Evolutionary conservation across 2,329 filamentous ascomycete species (phyloP).

Genomic region (Exutisphaerella laricina): DNA sequence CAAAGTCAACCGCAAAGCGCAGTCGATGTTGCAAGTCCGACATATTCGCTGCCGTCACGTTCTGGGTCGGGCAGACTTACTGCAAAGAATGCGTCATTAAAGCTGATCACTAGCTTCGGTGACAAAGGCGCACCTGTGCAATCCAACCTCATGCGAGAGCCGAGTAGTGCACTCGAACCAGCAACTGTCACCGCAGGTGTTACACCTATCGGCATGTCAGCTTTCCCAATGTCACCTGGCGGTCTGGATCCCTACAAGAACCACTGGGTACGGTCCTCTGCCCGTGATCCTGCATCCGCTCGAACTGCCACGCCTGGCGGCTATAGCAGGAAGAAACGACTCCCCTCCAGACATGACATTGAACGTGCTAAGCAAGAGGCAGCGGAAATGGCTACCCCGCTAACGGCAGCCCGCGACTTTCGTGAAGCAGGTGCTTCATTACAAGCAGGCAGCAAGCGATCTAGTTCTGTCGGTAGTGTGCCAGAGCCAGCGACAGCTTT

Average conservation of each 20-base stretch:
- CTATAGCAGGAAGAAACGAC: constrained; percentile 54
- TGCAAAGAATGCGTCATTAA: constrained; percentile 76
- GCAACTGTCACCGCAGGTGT: constrained; percentile 58
- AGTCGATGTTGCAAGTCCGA: constrained; percentile 58
- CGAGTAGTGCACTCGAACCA: constrained; percentile 10
- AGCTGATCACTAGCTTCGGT: constrained; percentile 86
- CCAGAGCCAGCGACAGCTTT: constrained; percentile 28
- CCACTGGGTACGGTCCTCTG: constrained; percentile 26
- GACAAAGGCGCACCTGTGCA: constrained; percentile 55
- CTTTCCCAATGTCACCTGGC: constrained; percentile 57
- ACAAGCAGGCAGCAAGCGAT: constrained; percentile 14
- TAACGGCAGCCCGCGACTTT: constrained; percentile 57
- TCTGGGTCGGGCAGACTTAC: constrained; percentile 49
- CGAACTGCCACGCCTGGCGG: constrained; percentile 55
- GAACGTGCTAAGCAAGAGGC: constrained; percentile 51
- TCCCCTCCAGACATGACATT: constrained; percentile 56
- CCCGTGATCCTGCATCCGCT: constrained; percentile 45
- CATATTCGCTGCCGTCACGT: constrained; percentile 66
- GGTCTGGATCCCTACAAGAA: constrained; percentile 42
- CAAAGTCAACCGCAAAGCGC: constrained; percentile 36
- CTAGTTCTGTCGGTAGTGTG: constrained; percentile 22
- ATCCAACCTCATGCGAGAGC: constrained; percentile 6
- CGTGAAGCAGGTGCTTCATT: constrained; percentile 9
- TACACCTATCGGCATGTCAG: constrained; percentile 70
- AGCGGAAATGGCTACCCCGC: constrained; percentile 50